Percentiles rank a stretch among this genome's conserved stretches.
Evolutionary conservation across 768 basidiomycete genomes (phyloP).

Genomic region (Russula compacta): DNA sequence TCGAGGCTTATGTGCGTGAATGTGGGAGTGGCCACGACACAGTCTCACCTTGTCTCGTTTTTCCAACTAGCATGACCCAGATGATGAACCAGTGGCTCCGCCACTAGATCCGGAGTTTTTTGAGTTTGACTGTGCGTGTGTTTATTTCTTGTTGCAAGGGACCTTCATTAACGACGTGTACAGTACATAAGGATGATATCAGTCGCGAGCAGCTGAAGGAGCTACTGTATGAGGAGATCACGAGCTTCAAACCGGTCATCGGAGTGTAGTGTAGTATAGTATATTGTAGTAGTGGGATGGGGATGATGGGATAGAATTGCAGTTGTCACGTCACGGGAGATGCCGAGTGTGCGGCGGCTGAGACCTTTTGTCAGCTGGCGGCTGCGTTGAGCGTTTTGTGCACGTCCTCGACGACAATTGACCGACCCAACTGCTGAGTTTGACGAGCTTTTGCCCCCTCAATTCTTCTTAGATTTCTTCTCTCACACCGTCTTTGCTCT

Average conservation of each 20-base stretch:
- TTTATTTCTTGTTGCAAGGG: not conserved
- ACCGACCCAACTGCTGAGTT: not conserved
- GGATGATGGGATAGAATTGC: not conserved
- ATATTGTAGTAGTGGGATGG: not conserved
- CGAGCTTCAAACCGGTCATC: constrained; percentile 68
- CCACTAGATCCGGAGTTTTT: constrained; percentile 97
- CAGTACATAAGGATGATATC: constrained; percentile 94
- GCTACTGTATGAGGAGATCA: constrained; percentile 89
- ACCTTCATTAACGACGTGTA: not conserved
- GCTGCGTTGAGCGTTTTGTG: constrained; percentile 6
- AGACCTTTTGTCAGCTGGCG: constrained; percentile 10
- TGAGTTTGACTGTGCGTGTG: constrained; percentile 85
- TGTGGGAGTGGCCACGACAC: not conserved
- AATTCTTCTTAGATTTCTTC: constrained; percentile 18
- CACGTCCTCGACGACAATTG: constrained; percentile 9
- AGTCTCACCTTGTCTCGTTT: not conserved
- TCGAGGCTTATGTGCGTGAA: constrained; percentile 77
- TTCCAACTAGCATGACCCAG: constrained; percentile 72
- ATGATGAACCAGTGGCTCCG: constrained; percentile 92
- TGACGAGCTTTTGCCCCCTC: not conserved
- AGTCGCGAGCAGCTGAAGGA: constrained; percentile 93
- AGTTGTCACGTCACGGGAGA: no score
- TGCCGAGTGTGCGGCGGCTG: constrained; percentile 10
- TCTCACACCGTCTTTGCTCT: constrained; percentile 6
- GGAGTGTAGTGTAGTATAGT: constrained; percentile 24